Conservation (phyloP, 768 basidiomycete genomes). For the Mycena pura region DNA sequence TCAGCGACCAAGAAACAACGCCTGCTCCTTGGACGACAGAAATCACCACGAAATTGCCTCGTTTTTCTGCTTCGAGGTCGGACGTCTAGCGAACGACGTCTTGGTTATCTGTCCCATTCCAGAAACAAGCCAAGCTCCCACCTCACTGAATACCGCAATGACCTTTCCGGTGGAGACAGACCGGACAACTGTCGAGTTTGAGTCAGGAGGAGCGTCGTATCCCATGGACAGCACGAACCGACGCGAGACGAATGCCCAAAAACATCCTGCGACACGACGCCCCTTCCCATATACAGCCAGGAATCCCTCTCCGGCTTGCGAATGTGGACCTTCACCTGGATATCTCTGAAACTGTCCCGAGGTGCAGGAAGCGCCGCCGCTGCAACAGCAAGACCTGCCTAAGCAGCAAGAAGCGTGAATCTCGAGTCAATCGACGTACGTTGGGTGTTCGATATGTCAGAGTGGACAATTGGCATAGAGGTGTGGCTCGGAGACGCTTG, state of each 20-base stretch:
- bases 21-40: conserved; percentile 70
- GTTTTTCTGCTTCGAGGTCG: conserved; percentile 84
- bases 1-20: conserved; percentile 87
- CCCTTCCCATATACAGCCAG: conserved; percentile 84
- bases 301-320: conserved; percentile 79
- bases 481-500: conserved; percentile 24
- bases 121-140: conserved; percentile 36
- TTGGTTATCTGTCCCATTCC: not conserved
- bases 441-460: conserved; percentile 27
- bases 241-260: conserved; percentile 80
- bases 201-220: conserved; percentile 11
- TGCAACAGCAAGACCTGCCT: not conserved
- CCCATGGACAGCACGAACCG: conserved; percentile 53
- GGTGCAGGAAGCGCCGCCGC: conserved; percentile 32
- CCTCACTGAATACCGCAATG: conserved; percentile 75
- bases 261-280: conserved; percentile 76
- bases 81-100: conserved; percentile 49
- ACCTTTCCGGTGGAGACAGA: conserved; percentile 70
- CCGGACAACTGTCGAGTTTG: conserved; percentile 58
- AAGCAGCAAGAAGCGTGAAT: not conserved
- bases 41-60: conserved; percentile 87
- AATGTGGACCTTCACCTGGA: conserved; percentile 86
- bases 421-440: conserved; percentile 7
- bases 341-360: conserved; percentile 73
- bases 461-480: conserved; percentile 22